Conservation (phyloP, 371 early-diverging fungal species). For the Mortierella sp. region DNA sequence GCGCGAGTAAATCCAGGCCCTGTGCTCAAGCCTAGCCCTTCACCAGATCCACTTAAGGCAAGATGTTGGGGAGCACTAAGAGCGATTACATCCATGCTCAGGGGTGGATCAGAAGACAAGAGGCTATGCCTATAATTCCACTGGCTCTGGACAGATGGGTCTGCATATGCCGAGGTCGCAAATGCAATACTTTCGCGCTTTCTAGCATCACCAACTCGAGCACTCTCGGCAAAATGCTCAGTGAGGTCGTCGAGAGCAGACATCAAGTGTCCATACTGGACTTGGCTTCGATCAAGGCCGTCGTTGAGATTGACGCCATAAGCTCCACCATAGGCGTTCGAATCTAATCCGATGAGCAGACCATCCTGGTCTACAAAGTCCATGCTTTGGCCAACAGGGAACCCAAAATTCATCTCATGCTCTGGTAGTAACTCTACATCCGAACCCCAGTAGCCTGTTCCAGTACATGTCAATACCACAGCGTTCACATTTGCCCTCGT, state of each 20-base stretch:
- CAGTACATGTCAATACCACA: conserved; percentile 42
- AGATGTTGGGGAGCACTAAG: not conserved
- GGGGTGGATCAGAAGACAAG: conserved; percentile 9
- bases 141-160: conserved; percentile 24
- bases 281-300: conserved; percentile 25
- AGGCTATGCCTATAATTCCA: conserved; percentile 36
- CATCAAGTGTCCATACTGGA: conserved; percentile 53
- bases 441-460: conserved; percentile 44
- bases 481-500: conserved; percentile 54
- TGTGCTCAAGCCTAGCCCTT: conserved; percentile 13
- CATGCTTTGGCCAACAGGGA: conserved; percentile 18
- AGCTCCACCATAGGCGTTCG: conserved; percentile 6
- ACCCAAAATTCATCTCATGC: conserved; percentile 32
- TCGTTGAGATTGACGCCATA: conserved; percentile 14
- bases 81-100: conserved; percentile 3
- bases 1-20: conserved; percentile 33
- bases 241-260: conserved; percentile 54
- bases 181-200: conserved; percentile 41
- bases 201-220: conserved; percentile 32
- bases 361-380: conserved; percentile 48
- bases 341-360: conserved; percentile 34
- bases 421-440: conserved; percentile 49
- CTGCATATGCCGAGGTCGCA: conserved; percentile 11
- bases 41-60: conserved; percentile 1
- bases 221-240: conserved; percentile 55